Evolutionary conservation across 2,329 filamentous ascomycete species (phyloP).

Genomic region (Phialophora expanda): DNA sequence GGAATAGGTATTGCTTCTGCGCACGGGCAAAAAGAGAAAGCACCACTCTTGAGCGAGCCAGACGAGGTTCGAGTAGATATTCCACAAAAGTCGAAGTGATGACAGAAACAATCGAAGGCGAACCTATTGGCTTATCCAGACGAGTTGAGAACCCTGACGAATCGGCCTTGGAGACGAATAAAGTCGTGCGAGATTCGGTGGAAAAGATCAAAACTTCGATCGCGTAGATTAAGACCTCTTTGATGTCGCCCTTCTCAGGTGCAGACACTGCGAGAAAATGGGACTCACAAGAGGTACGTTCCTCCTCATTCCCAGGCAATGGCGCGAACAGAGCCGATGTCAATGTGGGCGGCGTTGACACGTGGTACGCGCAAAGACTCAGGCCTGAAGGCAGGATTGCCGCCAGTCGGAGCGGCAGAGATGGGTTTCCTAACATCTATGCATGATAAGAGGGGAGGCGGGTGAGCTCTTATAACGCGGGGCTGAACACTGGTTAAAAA

Average conservation of each 20-base stretch:
- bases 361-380: conserved; percentile 76
- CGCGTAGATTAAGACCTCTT: conserved; percentile 72
- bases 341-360: conserved; percentile 80
- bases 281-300: conserved; percentile 83
- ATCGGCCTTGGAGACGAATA: conserved; percentile 97
- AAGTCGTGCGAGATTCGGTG: conserved; percentile 77
- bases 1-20: conserved; percentile 93
- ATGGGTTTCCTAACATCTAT: conserved; percentile 19
- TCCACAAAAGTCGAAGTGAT: conserved; percentile 76
- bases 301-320: conserved; percentile 71
- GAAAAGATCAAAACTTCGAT: conserved; percentile 88
- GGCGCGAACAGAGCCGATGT: conserved; percentile 79
- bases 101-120: conserved; percentile 69
- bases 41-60: conserved; percentile 66
- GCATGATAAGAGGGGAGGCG: neutral
- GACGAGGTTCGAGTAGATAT: conserved; percentile 66
- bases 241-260: conserved; percentile 38
- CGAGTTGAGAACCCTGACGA: conserved; percentile 85
- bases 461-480: neutral
- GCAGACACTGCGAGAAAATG: conserved; percentile 72
- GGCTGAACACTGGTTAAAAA: neutral
- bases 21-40: conserved; percentile 90
- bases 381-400: conserved; percentile 59
- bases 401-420: conserved; percentile 53
- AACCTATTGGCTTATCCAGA: conserved; percentile 66